phyloP scores from a whole-genome alignment of 2,329 filamentous ascomycete species.

The Ophiocordyceps robertsii region DNA sequence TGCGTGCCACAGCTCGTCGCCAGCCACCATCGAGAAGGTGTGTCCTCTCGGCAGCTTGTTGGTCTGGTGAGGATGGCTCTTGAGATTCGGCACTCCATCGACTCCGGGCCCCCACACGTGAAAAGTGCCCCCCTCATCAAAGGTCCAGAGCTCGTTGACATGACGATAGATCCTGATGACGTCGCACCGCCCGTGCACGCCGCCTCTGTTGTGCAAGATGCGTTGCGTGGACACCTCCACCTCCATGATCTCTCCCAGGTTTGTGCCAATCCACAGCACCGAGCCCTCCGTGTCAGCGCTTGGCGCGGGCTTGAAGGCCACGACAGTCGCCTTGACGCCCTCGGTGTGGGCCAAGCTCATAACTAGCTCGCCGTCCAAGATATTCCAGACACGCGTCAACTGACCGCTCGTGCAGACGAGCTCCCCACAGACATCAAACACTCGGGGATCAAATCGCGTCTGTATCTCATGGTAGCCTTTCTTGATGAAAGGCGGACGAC shows the following conservation, averaged over 20 bases:
- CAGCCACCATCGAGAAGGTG: conserved; percentile 80
- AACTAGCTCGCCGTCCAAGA: conserved; percentile 67
- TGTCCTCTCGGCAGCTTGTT: conserved; percentile 72
- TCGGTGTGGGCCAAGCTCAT: conserved; percentile 77
- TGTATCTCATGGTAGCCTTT: conserved; percentile 62
- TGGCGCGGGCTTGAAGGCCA: conserved; percentile 73
- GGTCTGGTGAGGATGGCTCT: conserved; percentile 55
- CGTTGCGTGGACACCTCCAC: conserved; percentile 66
- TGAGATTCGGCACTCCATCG: conserved; percentile 59
- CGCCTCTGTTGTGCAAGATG: conserved; percentile 53
- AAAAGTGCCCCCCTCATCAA: conserved; percentile 80
- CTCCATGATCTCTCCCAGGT: conserved; percentile 76
- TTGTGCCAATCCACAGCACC: conserved; percentile 81
- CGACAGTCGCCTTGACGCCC: conserved; percentile 64
- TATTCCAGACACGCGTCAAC: conserved; percentile 77
- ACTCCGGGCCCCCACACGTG: conserved; percentile 74
- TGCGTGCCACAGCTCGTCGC: conserved; percentile 76
- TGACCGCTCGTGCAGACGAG: conserved; percentile 78
- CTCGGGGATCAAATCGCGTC: conserved; percentile 75
- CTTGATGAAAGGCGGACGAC: conserved; percentile 64
- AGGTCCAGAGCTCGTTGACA: conserved; percentile 81
- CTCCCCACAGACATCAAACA: conserved; percentile 80
- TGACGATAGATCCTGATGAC: conserved; percentile 78
- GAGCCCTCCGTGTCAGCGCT: conserved; percentile 70
- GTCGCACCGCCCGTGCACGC: conserved; percentile 65